phyloP scores from a whole-genome alignment of 352 stramenopile genomes.

The Hyaloperonospora brassicae region DNA sequence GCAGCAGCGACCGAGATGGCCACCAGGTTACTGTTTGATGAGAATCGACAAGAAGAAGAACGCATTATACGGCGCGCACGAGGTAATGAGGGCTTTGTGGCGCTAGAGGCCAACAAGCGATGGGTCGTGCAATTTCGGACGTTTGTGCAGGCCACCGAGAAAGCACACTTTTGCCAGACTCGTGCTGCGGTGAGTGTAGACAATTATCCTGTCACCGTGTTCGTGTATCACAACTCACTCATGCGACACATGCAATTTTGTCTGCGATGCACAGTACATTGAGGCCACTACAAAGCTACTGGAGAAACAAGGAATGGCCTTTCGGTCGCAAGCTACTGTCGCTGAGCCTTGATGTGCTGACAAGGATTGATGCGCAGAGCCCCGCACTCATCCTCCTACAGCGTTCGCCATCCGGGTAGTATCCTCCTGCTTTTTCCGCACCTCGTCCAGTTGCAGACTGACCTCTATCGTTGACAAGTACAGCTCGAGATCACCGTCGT shows the following conservation, averaged over 20 bases:
- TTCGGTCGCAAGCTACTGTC: conserved; percentile 18
- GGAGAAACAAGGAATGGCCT: conserved; percentile 37
- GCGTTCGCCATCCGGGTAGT: conserved; percentile 14
- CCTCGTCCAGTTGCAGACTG: conserved; percentile 44
- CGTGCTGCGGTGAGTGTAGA: conserved; percentile 29
- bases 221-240: not conserved
- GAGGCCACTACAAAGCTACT: conserved; percentile 57
- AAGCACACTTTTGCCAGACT: conserved; percentile 40
- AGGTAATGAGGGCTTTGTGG: conserved; percentile 44
- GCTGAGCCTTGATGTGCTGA: conserved; percentile 14
- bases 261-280: conserved; percentile 39
- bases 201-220: not conserved
- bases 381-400: conserved; percentile 10
- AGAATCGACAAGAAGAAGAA: conserved; percentile 43
- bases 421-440: conserved; percentile 26
- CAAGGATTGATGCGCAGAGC: conserved; percentile 13
- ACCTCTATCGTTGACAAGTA: conserved; percentile 73
- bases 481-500: conserved; percentile 61
- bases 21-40: conserved; percentile 36
- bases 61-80: conserved; percentile 40
- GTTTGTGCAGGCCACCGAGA: conserved; percentile 43
- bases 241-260: not conserved
- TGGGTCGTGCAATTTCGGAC: conserved; percentile 55
- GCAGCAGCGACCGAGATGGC: conserved; percentile 9
- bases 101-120: conserved; percentile 33